Percentiles rank a stretch among this genome's conserved stretches.
phyloP scores from a whole-genome alignment of 345 rosid species.

The Hypericum perforatum region DNA sequence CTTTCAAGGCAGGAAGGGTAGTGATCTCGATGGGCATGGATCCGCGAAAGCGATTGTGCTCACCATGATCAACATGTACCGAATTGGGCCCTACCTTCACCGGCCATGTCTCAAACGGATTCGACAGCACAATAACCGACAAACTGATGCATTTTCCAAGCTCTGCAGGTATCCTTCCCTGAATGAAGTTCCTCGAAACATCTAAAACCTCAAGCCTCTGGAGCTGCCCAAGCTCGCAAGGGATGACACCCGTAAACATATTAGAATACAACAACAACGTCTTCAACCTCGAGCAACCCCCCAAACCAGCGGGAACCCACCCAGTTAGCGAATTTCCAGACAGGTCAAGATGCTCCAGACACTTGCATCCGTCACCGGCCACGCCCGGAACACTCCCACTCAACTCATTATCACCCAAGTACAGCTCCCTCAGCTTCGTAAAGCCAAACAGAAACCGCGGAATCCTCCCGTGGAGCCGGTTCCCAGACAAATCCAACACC shows the following conservation, averaged over 20 bases:
- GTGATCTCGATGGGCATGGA: slow-evolving; percentile 19
- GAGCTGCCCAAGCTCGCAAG: slow-evolving; percentile 21
- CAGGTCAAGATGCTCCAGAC: slow-evolving; percentile 25
- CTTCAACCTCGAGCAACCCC: slow-evolving; percentile 14
- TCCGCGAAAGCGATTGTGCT: slow-evolving; percentile 18
- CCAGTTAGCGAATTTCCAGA: slow-evolving; percentile 25
- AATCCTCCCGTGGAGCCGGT: slow-evolving; percentile 15
- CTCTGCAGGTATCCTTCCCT: slow-evolving; percentile 21
- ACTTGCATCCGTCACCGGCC: slow-evolving; percentile 9
- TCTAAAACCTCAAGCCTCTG: slow-evolving; percentile 21
- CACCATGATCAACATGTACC: slow-evolving; percentile 2
- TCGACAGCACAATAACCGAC: slow-evolving; percentile 28
- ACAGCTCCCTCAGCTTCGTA: slow-evolving; percentile 17
- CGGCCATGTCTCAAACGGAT: slow-evolving; percentile 16
- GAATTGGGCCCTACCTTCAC: not conserved
- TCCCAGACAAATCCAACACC: slow-evolving; percentile 26
- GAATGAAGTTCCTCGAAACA: slow-evolving; percentile 21
- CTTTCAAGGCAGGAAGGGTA: slow-evolving; percentile 20
- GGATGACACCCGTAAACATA: slow-evolving; percentile 19
- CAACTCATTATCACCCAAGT: slow-evolving; percentile 19
- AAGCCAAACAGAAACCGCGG: slow-evolving; percentile 12
- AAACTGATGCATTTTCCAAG: slow-evolving; percentile 23
- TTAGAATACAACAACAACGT: slow-evolving; percentile 27
- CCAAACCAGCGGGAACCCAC: slow-evolving; percentile 19
- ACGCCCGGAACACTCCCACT: slow-evolving; percentile 18